Conservation (phyloP, 805 yeast species). For the Lipomyces mesembrius region DNA sequence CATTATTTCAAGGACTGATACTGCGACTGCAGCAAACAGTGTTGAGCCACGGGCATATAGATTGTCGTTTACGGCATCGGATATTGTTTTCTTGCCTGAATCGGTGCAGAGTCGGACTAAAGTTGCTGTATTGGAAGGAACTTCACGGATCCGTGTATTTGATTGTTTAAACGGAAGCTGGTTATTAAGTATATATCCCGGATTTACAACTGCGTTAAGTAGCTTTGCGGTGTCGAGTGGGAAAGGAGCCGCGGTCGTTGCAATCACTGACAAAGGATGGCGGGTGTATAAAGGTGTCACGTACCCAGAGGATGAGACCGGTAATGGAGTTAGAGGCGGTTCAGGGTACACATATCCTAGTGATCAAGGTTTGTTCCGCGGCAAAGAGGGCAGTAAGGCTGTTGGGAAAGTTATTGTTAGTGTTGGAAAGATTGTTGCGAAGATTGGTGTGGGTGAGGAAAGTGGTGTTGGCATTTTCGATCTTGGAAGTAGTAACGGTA, state of each 20-base stretch:
- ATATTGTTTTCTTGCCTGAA: conserved; percentile 9
- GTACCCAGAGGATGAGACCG: background rate
- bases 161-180: conserved; percentile 6
- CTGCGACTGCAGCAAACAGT: background rate
- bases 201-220: background rate
- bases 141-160: conserved; percentile 2
- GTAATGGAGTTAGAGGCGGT: conserved; percentile 4
- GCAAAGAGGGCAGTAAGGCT: background rate
- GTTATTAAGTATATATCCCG: background rate
- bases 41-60: background rate
- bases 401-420: background rate
- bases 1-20: background rate
- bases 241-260: background rate
- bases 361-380: conserved; percentile 4
- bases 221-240: background rate
- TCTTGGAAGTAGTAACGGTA: conserved; percentile 1
- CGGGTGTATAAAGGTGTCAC: background rate
- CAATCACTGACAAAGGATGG: conserved; percentile 4
- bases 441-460: conserved; percentile 6
- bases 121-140: conserved; percentile 6
- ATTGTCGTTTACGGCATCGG: conserved; percentile 1
- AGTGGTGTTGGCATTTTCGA: conserved; percentile 10
- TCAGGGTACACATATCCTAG: conserved; percentile 11
- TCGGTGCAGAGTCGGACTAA: background rate
- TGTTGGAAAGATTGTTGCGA: conserved; percentile 4